Conservation (phyloP, 441 rosid genomes). For the Jatropha podagrica region DNA sequence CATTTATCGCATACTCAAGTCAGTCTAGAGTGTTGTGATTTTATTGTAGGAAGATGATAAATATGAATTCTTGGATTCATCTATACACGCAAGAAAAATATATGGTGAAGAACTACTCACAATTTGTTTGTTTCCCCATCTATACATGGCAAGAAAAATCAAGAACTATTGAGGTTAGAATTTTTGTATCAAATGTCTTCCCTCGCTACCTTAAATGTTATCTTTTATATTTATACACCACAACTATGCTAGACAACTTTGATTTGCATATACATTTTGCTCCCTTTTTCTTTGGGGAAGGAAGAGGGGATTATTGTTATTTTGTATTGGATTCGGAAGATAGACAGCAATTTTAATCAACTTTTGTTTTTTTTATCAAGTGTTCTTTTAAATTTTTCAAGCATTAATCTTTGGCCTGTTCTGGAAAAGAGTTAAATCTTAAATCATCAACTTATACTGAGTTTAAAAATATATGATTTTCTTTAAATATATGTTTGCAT, state of each 20-base stretch:
- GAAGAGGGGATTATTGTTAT: not conserved
- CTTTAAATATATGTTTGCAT: too few relatives aligned
- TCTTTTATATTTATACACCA: too few relatives aligned
- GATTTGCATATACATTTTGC: not conserved
- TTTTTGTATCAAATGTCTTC: not conserved
- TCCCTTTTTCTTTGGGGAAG: not conserved
- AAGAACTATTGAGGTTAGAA: slow-evolving; percentile 80
- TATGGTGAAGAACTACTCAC: slow-evolving; percentile 66
- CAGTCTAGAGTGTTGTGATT: not conserved
- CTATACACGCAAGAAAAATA: slow-evolving; percentile 62
- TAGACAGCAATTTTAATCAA: not conserved
- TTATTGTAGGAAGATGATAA: slow-evolving; percentile 81
- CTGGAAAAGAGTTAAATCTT: too few relatives aligned
- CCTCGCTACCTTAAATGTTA: not conserved
- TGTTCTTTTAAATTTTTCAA: not conserved
- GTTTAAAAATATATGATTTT: too few relatives aligned
- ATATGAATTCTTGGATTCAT: slow-evolving; percentile 81
- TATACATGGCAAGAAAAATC: slow-evolving; percentile 96
- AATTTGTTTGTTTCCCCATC: slow-evolving; percentile 96
- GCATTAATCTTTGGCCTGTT: not conserved
- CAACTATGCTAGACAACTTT: not conserved
- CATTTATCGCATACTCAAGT: slow-evolving; percentile 1
- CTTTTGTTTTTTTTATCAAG: not conserved
- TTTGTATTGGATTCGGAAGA: not conserved
- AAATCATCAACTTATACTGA: too few relatives aligned